A percentile compares a stretch with the other conserved stretches of the same genome.
phyloP scores from a whole-genome alignment of 805 yeast genomes.

The Yamadazyma insecticola region DNA sequence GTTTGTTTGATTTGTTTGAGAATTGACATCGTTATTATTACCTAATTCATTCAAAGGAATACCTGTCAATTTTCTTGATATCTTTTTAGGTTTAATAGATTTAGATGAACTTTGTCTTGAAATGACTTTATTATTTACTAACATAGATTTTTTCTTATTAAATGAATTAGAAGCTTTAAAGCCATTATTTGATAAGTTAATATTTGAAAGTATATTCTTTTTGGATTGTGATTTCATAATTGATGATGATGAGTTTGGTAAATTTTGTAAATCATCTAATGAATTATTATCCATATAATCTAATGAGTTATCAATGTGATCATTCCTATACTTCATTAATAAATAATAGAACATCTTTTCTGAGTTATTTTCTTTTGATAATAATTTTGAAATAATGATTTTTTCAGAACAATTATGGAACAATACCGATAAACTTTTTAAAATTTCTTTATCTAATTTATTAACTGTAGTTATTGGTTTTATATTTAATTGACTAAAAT shows the following conservation, averaged over 20 bases:
- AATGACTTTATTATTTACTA: slow-evolving; percentile 17
- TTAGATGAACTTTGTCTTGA: slow-evolving; percentile 13
- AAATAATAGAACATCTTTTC: slow-evolving; percentile 81
- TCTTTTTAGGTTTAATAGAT: not conserved
- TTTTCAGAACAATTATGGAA: slow-evolving; percentile 73
- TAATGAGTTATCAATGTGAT: slow-evolving; percentile 41
- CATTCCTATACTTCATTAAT: slow-evolving; percentile 67
- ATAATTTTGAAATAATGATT: slow-evolving; percentile 48
- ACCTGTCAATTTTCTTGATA: slow-evolving; percentile 1
- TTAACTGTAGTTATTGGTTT: slow-evolving; percentile 32
- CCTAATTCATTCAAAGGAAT: too few species aligned
- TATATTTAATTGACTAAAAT: slow-evolving; percentile 18
- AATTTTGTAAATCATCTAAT: slow-evolving; percentile 18
- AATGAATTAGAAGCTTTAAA: slow-evolving; percentile 38
- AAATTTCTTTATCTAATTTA: slow-evolving; percentile 69
- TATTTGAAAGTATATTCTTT: slow-evolving; percentile 16
- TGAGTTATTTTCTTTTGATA: slow-evolving; percentile 49
- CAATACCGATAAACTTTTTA: slow-evolving; percentile 69
- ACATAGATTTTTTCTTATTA: slow-evolving; percentile 27
- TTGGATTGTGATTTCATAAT: slow-evolving; percentile 16
- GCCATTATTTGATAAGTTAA: too few species aligned
- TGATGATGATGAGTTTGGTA: not conserved
- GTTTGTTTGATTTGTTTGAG: too few species aligned
- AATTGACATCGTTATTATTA: too few species aligned
- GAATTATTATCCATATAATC: slow-evolving; percentile 23